A percentile compares a stretch with the other conserved stretches of the same genome.
These are phyloP conservation scores for Cryptococcus jaspeensis DNA, from an alignment of 1,284 basidiomycete species.

Conservation along the genomic window DNA sequence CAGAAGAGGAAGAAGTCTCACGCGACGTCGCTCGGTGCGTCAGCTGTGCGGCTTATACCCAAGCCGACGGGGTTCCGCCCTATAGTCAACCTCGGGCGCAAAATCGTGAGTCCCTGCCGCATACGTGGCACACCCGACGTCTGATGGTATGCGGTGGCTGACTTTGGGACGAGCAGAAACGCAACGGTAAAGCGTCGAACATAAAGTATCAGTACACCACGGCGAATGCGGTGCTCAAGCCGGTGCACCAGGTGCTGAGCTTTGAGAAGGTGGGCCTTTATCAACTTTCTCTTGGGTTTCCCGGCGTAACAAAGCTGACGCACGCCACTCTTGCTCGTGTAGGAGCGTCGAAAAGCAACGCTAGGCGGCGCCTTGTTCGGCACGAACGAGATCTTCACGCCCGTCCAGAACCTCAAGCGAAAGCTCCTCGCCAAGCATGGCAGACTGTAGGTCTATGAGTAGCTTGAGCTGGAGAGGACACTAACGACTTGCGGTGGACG, in stretches of 20 bases:
- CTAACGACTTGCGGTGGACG: neutral
- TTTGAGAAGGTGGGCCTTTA: constrained; percentile 69
- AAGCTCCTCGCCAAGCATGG: constrained; percentile 56
- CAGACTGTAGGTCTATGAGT: constrained; percentile 57
- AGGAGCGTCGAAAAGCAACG: constrained; percentile 65
- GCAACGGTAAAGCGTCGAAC: neutral
- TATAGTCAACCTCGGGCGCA: constrained; percentile 84
- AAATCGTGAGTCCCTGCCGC: constrained; percentile 47
- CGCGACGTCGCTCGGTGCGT: constrained; percentile 29
- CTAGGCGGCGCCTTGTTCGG: constrained; percentile 79
- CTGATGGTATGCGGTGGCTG: neutral
- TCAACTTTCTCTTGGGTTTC: too few relatives aligned
- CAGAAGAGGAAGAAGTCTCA: constrained; percentile 23
- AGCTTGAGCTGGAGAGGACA: neutral
- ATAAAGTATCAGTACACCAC: too few relatives aligned
- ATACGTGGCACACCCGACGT: too few relatives aligned
- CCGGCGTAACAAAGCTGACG: too few relatives aligned
- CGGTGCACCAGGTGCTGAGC: constrained; percentile 77
- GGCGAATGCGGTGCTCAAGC: constrained; percentile 54
- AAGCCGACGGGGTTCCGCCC: constrained; percentile 92
- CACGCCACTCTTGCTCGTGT: neutral
- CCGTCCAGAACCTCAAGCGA: constrained; percentile 68
- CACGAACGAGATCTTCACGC: constrained; percentile 75
- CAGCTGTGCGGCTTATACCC: constrained; percentile 80
- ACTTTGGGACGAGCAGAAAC: constrained; percentile 8